These are phyloP conservation scores for Melaleuca quinquenervia DNA, from an alignment of 345 rosid species.

Conservation along the genomic window DNA sequence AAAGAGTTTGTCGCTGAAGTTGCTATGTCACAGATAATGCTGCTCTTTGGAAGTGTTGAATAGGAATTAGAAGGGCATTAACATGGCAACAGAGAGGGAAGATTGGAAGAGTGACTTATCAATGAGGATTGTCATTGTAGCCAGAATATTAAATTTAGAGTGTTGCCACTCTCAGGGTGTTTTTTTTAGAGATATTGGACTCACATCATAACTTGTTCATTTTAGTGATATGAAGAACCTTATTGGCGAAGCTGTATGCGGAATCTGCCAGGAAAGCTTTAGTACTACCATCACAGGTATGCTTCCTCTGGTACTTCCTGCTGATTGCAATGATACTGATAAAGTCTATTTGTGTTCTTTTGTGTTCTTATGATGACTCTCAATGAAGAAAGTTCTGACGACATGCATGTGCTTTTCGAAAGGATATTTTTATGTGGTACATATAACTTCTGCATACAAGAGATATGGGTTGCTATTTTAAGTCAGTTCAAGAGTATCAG, in stretches of 20 bases:
- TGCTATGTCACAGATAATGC: not conserved
- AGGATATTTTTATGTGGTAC: not conserved
- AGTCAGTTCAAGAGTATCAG: not conserved
- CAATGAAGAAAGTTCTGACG: not conserved
- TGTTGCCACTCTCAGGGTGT: not conserved
- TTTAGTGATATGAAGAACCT: conserved; percentile 84
- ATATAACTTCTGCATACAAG: not conserved
- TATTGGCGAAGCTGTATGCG: conserved; percentile 69
- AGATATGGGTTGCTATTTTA: not conserved
- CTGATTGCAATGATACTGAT: not conserved
- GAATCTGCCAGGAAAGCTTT: conserved; percentile 81
- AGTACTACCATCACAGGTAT: conserved; percentile 85
- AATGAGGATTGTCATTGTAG: not conserved
- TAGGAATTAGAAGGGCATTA: not conserved
- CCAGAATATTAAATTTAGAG: not conserved
- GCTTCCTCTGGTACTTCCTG: not conserved
- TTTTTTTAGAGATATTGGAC: not conserved
- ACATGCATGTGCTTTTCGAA: not conserved
- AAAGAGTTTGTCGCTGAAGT: not conserved
- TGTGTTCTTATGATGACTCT: not conserved
- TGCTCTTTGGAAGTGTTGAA: not conserved
- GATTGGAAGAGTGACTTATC: not conserved
- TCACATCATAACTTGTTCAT: not conserved
- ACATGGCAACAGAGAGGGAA: not conserved
- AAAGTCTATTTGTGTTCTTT: not conserved